phyloP scores from a whole-genome alignment of 805 yeast genomes.

The Alloascoidea africana region DNA sequence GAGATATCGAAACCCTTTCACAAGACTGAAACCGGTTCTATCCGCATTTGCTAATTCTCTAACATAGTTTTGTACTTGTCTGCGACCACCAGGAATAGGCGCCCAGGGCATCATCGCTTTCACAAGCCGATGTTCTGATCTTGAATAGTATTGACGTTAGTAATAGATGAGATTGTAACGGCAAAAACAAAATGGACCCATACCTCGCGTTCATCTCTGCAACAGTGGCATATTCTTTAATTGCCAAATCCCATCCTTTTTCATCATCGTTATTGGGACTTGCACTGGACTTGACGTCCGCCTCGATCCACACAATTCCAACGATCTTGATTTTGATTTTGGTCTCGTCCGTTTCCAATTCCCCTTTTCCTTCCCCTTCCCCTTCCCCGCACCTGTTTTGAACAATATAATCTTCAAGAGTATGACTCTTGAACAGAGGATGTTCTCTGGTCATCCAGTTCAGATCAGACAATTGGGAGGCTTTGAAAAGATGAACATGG shows the following conservation, averaged over 20 bases:
- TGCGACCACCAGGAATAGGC: conserved; percentile 22
- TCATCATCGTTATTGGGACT: neutral
- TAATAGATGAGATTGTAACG: too few relatives aligned
- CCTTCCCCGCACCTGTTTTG: too few relatives aligned
- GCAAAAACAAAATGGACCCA: too few relatives aligned
- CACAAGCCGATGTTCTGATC: too few relatives aligned
- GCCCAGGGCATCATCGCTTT: conserved; percentile 29
- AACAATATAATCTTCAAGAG: conserved; percentile 17
- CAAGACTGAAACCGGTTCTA: conserved; percentile 7
- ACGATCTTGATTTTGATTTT: conserved; percentile 8
- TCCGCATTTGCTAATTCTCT: conserved; percentile 7
- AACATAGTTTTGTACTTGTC: conserved; percentile 8
- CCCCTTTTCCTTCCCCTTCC: too few relatives aligned
- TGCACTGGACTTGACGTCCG: conserved; percentile 15
- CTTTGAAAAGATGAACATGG: conserved; percentile 23
- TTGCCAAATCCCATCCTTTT: conserved; percentile 14
- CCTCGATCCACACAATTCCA: conserved; percentile 21
- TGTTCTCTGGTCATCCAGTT: conserved; percentile 20
- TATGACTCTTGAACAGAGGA: conserved; percentile 13
- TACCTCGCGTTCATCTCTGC: too few relatives aligned
- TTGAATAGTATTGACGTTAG: too few relatives aligned
- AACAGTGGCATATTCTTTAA: conserved; percentile 16
- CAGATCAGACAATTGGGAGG: conserved; percentile 11
- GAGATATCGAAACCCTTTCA: conserved; percentile 27
- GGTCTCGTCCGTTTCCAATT: conserved; percentile 5